Base-by-base conservation (phyloP, 768 basidiomycete species). In the Pholiota molesta region DNA sequence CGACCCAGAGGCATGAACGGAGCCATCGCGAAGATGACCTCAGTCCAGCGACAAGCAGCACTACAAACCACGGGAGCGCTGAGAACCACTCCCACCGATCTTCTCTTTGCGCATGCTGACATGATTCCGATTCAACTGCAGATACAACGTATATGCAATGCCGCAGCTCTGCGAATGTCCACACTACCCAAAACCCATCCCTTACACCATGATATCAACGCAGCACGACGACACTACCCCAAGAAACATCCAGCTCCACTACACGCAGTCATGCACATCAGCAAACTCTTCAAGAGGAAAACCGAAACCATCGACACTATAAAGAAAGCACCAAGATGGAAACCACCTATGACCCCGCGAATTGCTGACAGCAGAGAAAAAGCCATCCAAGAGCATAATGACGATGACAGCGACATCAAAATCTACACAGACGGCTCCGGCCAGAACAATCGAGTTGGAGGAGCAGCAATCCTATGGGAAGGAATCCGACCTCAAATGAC, bases 371-470 rank as follows among this genome's bases (percentile, higher is more conserved):
- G 53, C 44, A 13, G 10, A 16, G 54, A 54, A 0, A 14, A 35
- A 10, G 55, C 9, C 39, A 65, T 42, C 40, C 45, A 26, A 51
- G 14, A 59, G 52, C 6, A 59, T 62, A 0, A 53, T 64, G 2
- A 65, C 44, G 37, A 61, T 67, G 13, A 1, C 2, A 31, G 31
- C 31, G 9, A 9, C 31, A 31, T 31, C 31, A 9, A 31, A 9
- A 31, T 31, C 31, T 69, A 62, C 37, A 61, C 61, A 28, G 68
- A 69, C 53, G 68, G 66, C 1, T 69, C 68, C 35, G 65, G 66
- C 0, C 14, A 21, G 11, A 29, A 59, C 19, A 29, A 42, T 14
- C 17, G 51, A 10, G 58, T 70, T 16, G 64, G 64, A 42, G 66
- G 44, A 17, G 64, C 61, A n/a, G 66, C 65, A 23, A 61, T 2